Base-by-base conservation (phyloP, 2,329 filamentous ascomycete genomes). In the Biscogniauxia marginata region DNA sequence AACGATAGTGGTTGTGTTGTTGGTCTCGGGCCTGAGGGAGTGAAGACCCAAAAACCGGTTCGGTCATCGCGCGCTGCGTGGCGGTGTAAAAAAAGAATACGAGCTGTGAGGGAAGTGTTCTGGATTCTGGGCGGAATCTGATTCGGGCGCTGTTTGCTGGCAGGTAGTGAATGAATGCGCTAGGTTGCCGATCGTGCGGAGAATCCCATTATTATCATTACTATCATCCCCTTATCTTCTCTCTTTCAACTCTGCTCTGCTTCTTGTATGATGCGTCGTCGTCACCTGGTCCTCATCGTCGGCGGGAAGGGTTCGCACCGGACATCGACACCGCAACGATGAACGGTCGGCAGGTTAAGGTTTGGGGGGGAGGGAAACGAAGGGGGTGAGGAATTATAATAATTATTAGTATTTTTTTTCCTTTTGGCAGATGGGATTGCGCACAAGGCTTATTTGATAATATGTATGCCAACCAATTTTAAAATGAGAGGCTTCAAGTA, bases 31-130 rank as follows among this genome's bases (percentile, higher is more conserved):
- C 70, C 77, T 79, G 76, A 77, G 74, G 66, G 73, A 79, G 75
- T 77, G 77, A 77, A 76, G 77, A 72, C 74, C 74, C 75, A 70
- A 70, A 73, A 63, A 67, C 70, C 68, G 73, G 71, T 71, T 75
- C 74, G 70, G 74, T 75, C 77, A 79, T 79, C 61, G 72, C 72
- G 73, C 65, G 59, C 55, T 62, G 60, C 55, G 71, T 72, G 73
- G 69, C 70, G 75, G 73, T 71, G 70, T 64, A 57, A 55, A 52
- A 56, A 61, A 65, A 64, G 65, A 70, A 71, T 71, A 71, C 69
- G 69, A 72, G 70, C 60, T 69, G 63, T 60, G 39, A 56, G 57
- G 57, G 54, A 60, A 58, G 60, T 67, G 58, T 64, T 57, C 60
- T 64, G 61, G 56, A 54, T 62, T 57, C 51, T 46, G 46, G 51